Percentiles rank a stretch among this genome's conserved stretches.
These are phyloP conservation scores for Aspergillus nanangensis DNA, from an alignment of 495 filamentous ascomycete genomes.

Conservation along the genomic window DNA sequence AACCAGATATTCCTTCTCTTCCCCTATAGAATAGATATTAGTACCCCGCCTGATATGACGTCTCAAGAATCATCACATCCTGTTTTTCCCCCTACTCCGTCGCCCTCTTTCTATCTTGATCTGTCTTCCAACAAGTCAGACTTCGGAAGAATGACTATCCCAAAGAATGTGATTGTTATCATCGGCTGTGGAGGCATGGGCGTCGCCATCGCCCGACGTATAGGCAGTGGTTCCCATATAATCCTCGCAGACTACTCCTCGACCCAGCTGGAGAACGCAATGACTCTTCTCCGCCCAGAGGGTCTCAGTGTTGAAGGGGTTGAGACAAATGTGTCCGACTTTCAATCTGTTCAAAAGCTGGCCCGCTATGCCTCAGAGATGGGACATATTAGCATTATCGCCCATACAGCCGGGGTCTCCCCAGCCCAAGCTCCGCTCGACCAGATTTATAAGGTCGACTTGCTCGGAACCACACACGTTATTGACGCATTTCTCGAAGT, in stretches of 20 bases:
- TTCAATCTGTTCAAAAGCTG: conserved; percentile 5
- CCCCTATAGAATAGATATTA: no score
- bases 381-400: conserved; percentile 6
- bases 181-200: conserved; percentile 7
- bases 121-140: no score
- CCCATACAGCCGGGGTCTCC: conserved; percentile 8
- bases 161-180: conserved; percentile 5
- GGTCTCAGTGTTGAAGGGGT: conserved; percentile 5
- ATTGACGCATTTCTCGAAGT: conserved; percentile 10
- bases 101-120: no score
- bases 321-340: conserved; percentile 5
- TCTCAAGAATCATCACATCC: no score
- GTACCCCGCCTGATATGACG: no score
- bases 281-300: conserved; percentile 1
- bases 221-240: conserved; percentile 7
- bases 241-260: conserved; percentile 12
- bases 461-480: conserved; percentile 10
- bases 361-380: conserved; percentile 2
- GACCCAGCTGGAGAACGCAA: not conserved
- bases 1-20: no score
- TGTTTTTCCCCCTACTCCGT: no score
- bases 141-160: no score
- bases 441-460: conserved; percentile 10
- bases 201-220: conserved; percentile 11
- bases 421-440: not conserved